These are phyloP conservation scores for Yamadazyma olivae DNA, from an alignment of 805 yeast genomes.

Conservation along the genomic window DNA sequence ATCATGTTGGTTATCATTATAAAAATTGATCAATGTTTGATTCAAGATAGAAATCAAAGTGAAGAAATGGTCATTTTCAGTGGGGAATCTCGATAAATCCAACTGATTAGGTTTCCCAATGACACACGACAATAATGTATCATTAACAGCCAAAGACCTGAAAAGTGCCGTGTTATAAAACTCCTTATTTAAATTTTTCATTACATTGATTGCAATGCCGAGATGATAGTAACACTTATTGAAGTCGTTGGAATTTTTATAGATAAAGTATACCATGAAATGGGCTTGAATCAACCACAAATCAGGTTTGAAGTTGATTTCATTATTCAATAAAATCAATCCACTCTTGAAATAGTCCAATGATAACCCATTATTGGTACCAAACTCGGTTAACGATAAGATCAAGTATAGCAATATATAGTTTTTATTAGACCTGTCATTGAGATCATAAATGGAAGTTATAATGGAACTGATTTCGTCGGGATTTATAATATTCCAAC, in stretches of 20 bases:
- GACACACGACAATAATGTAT: slow-evolving; percentile 1
- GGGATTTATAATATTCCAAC: too few species aligned
- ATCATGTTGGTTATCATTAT: not conserved
- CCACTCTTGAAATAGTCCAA: slow-evolving; percentile 33
- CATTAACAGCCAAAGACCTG: slow-evolving; percentile 1
- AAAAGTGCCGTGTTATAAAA: too few species aligned
- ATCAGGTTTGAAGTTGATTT: slow-evolving; percentile 33
- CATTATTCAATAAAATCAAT: slow-evolving; percentile 20
- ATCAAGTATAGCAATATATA: slow-evolving; percentile 34
- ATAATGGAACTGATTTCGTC: not conserved
- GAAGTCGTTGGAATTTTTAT: slow-evolving; percentile 18
- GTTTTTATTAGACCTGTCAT: too few species aligned
- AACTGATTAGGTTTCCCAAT: slow-evolving; percentile 4
- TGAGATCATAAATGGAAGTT: slow-evolving; percentile 2
- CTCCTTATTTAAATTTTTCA: slow-evolving; percentile 1
- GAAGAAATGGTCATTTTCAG: not conserved
- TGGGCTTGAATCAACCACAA: slow-evolving; percentile 43
- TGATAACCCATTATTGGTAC: too few species aligned
- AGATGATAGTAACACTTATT: slow-evolving; percentile 5
- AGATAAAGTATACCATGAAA: slow-evolving; percentile 36
- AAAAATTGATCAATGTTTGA: slow-evolving; percentile 3
- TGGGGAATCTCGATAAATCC: not conserved
- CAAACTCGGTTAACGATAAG: slow-evolving; percentile 36
- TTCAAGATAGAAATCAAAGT: slow-evolving; percentile 4
- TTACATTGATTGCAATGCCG: slow-evolving; percentile 4